Evolutionary conservation across 305 asterid species (phyloP), one percentile per base, ranked within the genome.

Genomic region (Fraxinus velutina): DNA sequence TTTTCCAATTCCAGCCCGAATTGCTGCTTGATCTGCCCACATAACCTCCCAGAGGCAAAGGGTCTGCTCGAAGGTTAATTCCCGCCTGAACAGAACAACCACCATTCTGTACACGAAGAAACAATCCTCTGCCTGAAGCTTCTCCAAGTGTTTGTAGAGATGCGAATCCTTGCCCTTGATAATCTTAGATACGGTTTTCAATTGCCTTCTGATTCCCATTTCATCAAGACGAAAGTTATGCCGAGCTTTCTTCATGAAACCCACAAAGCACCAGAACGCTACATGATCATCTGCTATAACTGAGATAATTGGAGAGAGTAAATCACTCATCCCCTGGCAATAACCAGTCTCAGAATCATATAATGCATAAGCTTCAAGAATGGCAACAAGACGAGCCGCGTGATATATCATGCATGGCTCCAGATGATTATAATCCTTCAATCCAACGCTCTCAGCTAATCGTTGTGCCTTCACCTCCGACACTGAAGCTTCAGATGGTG

Each of bases 1-100:
- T 81, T 89, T 89, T 0, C 88, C 86, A 1, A 92, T 88, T n/a
- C 94, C 94, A 2, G 93, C 93, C 66, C 95, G 89, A 12, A 92
- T 81, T 3, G 97, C 97, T 6, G 95, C 94, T 78, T 92, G 97
- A 86, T 92, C 97, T 0, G 97, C 95, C 97, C 97, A 92, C 95
- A 91, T 91, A 29, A 92, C 95, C 83, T 92, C 97, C 97, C 97
- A 92, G 0, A 92, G 90, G 85, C 91, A 90, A 39, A 91, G 91
- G 8, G 93, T 91, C 90, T 91, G 97, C 85, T 91, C 97, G 15
- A 91, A 89, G 27, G 88, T 85, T 66, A 92, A 64, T 89, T 92
- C 97, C 86, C 97, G 83, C 50, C 97, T 83, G 86, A 92, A 92
- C 55, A 92, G 75, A 30, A 92, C 97, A 0, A 92, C 94, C 77